Percentiles rank a stretch among this genome's conserved stretches.
phyloP scores from a whole-genome alignment of 306 rosid species.

The Trichosanthes cucumerina region DNA sequence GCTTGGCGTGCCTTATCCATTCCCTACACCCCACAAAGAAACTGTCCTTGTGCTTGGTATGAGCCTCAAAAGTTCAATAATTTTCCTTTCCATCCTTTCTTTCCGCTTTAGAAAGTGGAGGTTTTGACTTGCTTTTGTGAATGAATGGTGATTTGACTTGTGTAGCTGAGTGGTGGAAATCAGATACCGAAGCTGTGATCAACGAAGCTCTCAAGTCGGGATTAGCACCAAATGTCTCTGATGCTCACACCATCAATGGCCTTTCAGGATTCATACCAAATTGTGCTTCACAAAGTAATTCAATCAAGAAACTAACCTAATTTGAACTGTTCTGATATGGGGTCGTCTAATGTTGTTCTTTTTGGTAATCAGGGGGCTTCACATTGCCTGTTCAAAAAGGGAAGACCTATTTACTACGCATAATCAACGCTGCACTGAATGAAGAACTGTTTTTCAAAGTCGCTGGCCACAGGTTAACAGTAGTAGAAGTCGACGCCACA shows the following conservation, averaged over 20 bases:
- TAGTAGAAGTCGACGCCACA: slow-evolving; percentile 82
- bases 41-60: slow-evolving; percentile 52
- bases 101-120: not conserved
- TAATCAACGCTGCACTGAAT: slow-evolving; percentile 97
- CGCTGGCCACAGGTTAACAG: slow-evolving; percentile 59
- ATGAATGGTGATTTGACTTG: not conserved
- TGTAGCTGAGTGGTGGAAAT: slow-evolving; percentile 95
- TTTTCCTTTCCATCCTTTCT: not conserved
- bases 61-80: not conserved
- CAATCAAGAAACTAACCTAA: not conserved
- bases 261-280: slow-evolving; percentile 52
- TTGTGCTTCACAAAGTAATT: slow-evolving; percentile 52
- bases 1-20: slow-evolving; percentile 79
- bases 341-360: not conserved
- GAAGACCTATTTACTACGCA: slow-evolving; percentile 53
- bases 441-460: slow-evolving; percentile 87
- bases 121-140: not conserved
- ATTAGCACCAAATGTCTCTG: slow-evolving; percentile 79
- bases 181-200: slow-evolving; percentile 75
- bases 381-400: slow-evolving; percentile 47
- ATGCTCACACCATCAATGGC: slow-evolving; percentile 87
- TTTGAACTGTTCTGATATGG: not conserved
- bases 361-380: slow-evolving; percentile 31
- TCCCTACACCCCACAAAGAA: slow-evolving; percentile 72
- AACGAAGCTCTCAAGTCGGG: slow-evolving; percentile 74